Evolutionary conservation across 768 basidiomycete genomes (phyloP), one percentile per base, ranked within the genome.

Genomic region (Boletales sp.): DNA sequence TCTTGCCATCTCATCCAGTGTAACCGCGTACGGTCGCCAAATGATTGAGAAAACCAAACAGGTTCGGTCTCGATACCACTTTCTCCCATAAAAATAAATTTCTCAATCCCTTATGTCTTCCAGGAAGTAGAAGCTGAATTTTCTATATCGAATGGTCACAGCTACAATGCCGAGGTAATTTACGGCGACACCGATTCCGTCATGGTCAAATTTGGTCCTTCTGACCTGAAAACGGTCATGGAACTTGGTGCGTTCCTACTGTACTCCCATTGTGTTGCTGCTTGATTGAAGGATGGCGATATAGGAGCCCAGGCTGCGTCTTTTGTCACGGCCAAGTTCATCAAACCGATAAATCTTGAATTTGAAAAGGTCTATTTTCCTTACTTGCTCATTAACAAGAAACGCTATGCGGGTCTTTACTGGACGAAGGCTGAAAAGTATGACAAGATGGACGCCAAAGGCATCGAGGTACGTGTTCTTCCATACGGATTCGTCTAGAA

Each of bases 311-410:
- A 97, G 72, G 97, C 97, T 2, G 97, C 97, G 1, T 83, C 90
- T 14, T 77, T 90, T 14, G 95, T 99, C 15, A 94, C 97, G 0
- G 66, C 77, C 37, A 91, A 93, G 67, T 99, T 99, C 66, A 74
- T 94, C 60, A 86, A 87, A 61, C 97, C 95, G 0, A 98, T 98
- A 75, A 98, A 98, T 68, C 83, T 99, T 24, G 95, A 99, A 69
- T 99, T 99, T 70, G 97, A 99, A 66, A 98, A 99, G 67, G 94
- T 98, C 6, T 99, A 99, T 71, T 98, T 89, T 67, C 97, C 97
- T 5, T 99, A 98, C 69, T 71, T 99, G 47, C 84, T 99, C 43
- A 99, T 99, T 71, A 98, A 76, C 78, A 99, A 99, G 73, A 99
- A 99, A 72, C 85, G 97, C 40, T 99, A 99, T 69, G 97, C 97